Percentiles rank a stretch among this genome's conserved stretches.
These are phyloP conservation scores for Brassica balearica DNA, from an alignment of 441 rosid genomes.

Conservation along the genomic window DNA sequence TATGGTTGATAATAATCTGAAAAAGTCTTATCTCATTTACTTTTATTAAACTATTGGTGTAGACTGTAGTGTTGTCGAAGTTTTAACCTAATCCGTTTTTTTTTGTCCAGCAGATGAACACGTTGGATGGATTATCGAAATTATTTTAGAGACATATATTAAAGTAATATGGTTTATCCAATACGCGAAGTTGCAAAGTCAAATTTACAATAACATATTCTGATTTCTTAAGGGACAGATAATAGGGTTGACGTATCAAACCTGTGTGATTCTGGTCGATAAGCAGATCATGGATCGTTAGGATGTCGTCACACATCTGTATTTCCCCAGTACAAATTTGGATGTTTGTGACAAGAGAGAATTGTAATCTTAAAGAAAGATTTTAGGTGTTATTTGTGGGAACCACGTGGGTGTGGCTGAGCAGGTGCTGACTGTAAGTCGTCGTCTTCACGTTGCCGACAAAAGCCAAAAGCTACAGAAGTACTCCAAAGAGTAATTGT, in stretches of 20 bases:
- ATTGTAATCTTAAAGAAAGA: slow-evolving; percentile 1
- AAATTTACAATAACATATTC: neutral
- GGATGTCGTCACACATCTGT: slow-evolving; percentile 19
- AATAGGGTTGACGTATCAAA: slow-evolving; percentile 34
- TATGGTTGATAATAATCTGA: neutral
- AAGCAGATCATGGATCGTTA: slow-evolving; percentile 35
- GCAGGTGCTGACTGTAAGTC: slow-evolving; percentile 35
- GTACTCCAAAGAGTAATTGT: neutral
- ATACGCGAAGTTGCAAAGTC: slow-evolving; percentile 29
- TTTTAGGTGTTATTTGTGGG: slow-evolving; percentile 33
- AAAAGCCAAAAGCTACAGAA: slow-evolving; percentile 15
- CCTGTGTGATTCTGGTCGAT: slow-evolving; percentile 21
- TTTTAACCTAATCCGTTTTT: slow-evolving; percentile 35
- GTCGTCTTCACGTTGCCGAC: slow-evolving; percentile 39
- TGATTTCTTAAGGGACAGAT: slow-evolving; percentile 10
- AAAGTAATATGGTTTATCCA: slow-evolving; percentile 28
- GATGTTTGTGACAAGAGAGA: slow-evolving; percentile 13
- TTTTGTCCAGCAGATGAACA: slow-evolving; percentile 32
- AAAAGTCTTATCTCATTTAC: slow-evolving; percentile 32
- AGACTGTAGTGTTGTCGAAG: slow-evolving; percentile 10
- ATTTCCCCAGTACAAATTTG: neutral
- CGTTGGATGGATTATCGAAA: slow-evolving; percentile 14
- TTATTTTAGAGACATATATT: neutral
- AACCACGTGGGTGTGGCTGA: slow-evolving; percentile 39
- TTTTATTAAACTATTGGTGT: neutral